Base-by-base conservation (phyloP, 495 filamentous ascomycete species). In the Chaetomidium leptoderma region DNA sequence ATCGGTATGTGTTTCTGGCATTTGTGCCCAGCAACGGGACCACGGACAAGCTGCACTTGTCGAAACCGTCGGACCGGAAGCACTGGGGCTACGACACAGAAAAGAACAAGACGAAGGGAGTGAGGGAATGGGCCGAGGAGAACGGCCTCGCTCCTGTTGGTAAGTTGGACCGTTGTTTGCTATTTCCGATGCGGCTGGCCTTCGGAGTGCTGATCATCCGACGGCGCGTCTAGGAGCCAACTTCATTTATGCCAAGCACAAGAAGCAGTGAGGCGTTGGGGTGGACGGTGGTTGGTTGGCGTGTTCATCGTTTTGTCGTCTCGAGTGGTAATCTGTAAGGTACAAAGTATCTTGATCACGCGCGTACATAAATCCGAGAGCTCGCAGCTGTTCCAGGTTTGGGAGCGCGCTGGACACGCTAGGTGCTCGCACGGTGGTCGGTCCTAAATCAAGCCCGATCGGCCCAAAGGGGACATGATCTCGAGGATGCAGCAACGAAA, bases 1-100 rank as follows among this genome's bases (percentile, higher is more conserved):
- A 89, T 43, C 72, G 86, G 53, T 89, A 89, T 61, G 84, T 89
- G 13, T 83, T 89, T 52, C 59, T 87, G 40, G 72, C 82, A 10
- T 72, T 87, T 44, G 73, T 74, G 64, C 69, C 72, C 61, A 66
- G 65, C 64, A 68, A 72, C 60, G 68, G 66, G 9, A 74, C 73
- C 4, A 64, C 65, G 16, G 72, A 72, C n/a, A 43, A 48, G 50
- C 39, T 76, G 51, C 67, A 76, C 47, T 60, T 84, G 59, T 78
- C 68, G n/a, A 80, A 73, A 56, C 86, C 85, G 6, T 64, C 58
- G 17, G 80, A 80, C 23, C 71, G 86, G 58, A 74, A 83, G 70
- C 79, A 81, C 50, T 89, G 86, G 86, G 86, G 86, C 5, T 64
- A 63, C 47, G 63, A 56, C 10, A 17, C 45, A 7, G 55, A 53